phyloP scores from a whole-genome alignment of 495 filamentous ascomycete genomes.

The Xylaria telfairii region DNA sequence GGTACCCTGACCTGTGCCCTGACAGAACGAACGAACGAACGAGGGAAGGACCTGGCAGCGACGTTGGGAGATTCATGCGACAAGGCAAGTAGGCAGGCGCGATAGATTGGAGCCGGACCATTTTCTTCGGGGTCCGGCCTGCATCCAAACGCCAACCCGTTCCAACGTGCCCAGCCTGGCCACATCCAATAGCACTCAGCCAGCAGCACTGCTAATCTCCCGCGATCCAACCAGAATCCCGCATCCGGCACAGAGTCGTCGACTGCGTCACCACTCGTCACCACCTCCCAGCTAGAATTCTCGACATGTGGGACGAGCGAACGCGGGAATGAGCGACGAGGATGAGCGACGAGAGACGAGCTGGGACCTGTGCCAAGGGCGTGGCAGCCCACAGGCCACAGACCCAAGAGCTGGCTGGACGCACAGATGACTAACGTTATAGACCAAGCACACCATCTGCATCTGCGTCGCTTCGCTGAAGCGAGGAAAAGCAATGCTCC shows the following conservation, averaged over 20 bases:
- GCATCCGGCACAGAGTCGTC: slow-evolving; percentile 16
- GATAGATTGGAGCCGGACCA: slow-evolving; percentile 6
- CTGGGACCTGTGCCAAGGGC: slow-evolving; percentile 9
- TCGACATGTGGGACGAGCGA: slow-evolving; percentile 16
- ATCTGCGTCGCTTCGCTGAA: too few species aligned
- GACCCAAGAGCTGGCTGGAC: background rate
- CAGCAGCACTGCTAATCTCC: slow-evolving; percentile 40
- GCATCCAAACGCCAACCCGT: slow-evolving; percentile 8
- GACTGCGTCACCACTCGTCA: slow-evolving; percentile 16
- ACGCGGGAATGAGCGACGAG: slow-evolving; percentile 8
- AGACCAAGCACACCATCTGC: background rate
- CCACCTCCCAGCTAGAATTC: background rate
- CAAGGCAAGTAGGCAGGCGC: background rate
- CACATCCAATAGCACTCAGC: slow-evolving; percentile 29
- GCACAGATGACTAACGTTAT: slow-evolving; percentile 10
- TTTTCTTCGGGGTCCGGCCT: slow-evolving; percentile 34
- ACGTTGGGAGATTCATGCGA: background rate
- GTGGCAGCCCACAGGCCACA: background rate
- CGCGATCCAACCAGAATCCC: slow-evolving; percentile 32
- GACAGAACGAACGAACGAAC: slow-evolving; percentile 4
- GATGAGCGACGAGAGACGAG: background rate
- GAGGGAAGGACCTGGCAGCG: background rate
- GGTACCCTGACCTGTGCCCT: background rate
- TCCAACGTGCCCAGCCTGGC: slow-evolving; percentile 13
- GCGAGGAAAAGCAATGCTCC: slow-evolving; percentile 17